Percentiles rank a stretch among this genome's conserved stretches.
Conservation (phyloP, 2,329 filamentous ascomycete species). For the Immersiporthe knoxdaviesiana region DNA sequence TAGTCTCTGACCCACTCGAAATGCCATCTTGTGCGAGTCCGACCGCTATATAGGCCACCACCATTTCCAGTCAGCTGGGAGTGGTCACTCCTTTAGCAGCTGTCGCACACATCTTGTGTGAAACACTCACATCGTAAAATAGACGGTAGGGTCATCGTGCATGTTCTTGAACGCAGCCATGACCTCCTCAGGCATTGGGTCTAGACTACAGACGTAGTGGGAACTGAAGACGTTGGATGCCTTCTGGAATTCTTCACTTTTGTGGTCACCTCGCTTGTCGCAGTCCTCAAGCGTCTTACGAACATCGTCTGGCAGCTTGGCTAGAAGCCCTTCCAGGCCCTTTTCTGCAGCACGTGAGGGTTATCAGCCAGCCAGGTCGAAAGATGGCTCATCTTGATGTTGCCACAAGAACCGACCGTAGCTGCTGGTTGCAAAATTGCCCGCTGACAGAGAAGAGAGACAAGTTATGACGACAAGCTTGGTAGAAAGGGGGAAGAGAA, state of each 20-base stretch:
- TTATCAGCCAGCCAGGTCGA: neutral
- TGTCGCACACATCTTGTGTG: slow-evolving; percentile 10
- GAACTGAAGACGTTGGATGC: slow-evolving; percentile 30
- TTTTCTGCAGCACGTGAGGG: slow-evolving; percentile 11
- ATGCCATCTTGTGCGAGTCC: too few species aligned
- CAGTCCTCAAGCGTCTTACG: slow-evolving; percentile 30
- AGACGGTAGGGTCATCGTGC: slow-evolving; percentile 32
- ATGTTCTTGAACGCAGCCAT: slow-evolving; percentile 30
- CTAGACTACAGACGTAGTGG: slow-evolving; percentile 32
- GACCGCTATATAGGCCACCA: too few species aligned
- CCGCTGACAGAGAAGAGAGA: too few species aligned
- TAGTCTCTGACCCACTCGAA: neutral
- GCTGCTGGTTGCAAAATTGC: too few species aligned
- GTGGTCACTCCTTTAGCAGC: too few species aligned
- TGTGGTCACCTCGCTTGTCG: slow-evolving; percentile 31
- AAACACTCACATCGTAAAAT: slow-evolving; percentile 33
- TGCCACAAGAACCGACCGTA: neutral
- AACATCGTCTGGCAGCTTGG: slow-evolving; percentile 32
- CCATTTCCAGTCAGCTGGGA: too few species aligned
- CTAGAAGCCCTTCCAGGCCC: slow-evolving; percentile 29
- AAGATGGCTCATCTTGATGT: neutral
- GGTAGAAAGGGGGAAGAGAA: neutral
- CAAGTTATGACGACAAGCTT: too few species aligned
- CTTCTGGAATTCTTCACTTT: slow-evolving; percentile 31
- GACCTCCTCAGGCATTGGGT: slow-evolving; percentile 33